Evolutionary conservation across 169 alveolate genomes (phyloP), one percentile per base, ranked within the genome.

Genomic region (Eimeria acervulina): DNA sequence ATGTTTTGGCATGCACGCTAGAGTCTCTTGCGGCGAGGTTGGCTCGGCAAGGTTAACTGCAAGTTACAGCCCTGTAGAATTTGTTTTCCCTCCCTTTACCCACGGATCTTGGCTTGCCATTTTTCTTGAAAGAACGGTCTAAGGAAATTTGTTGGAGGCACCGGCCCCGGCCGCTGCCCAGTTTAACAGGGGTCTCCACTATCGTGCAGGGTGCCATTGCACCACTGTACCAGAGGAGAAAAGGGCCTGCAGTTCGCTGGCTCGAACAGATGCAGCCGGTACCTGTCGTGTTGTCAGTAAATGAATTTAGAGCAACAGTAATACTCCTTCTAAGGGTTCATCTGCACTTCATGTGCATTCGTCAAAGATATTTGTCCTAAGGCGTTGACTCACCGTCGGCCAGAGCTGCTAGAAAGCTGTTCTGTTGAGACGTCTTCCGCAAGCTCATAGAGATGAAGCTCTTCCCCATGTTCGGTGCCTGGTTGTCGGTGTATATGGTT

Each of bases 11-110:
- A 1, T 87, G 44, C 40, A 87, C 93, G 55, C 19, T 87, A 31
- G 93, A 87, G 47, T 59, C 33, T 23, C 93, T 87, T 63, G 93
- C 93, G 38, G 81, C 83, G 26, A 70, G 93, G 40, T n/a, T 87
- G 66, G 33, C 80, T 33, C 38, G n/a, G 13, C 13, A 61, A 19
- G 40, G 40, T 19, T 87, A 15, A 23, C 55, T 36, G 81, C 83
- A 42, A 6, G 40, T 63, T 26, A 2, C 61, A 23, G 66, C 63
- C 55, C 33, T 26, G 76, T 38, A 61, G 59, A 21, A 19, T 33
- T 33, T 55, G 8, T 21, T 59, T 52, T 83, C 47, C 55, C 26
- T 44, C 40, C 87, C 6, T n/a, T n/a, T 44, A 1, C 63, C 4
- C 66, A 51, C 26, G 19, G 1, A 52, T 31, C 74, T 51, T 31